These are phyloP conservation scores for Leccinum arenicola DNA, from an alignment of 768 basidiomycete genomes.

Conservation along the genomic window DNA sequence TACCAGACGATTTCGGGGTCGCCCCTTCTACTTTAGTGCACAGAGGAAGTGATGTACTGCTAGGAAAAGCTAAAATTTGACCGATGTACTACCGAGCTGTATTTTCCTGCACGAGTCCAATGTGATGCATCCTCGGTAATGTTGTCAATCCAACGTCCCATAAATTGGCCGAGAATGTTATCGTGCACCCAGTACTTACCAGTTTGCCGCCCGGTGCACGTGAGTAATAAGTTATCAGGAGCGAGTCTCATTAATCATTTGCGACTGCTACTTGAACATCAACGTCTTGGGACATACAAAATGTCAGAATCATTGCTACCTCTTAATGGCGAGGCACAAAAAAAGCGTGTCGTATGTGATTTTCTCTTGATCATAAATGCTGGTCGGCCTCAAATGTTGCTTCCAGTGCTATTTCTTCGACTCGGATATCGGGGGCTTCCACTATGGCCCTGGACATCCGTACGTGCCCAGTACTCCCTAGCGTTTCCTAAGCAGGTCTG, in stretches of 20 bases:
- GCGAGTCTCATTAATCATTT: neutral
- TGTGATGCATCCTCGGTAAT: neutral
- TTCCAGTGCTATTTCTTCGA: constrained; percentile 97
- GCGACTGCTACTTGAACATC: neutral
- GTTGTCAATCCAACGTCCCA: neutral
- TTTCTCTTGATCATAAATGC: neutral
- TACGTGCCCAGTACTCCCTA: constrained; percentile 35
- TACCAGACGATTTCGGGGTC: constrained; percentile 79
- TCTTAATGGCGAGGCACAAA: constrained; percentile 68
- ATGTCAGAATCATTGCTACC: constrained; percentile 51
- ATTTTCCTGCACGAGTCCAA: constrained; percentile 4
- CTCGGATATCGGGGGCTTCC: constrained; percentile 98
- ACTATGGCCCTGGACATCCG: constrained; percentile 98
- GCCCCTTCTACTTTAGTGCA: constrained; percentile 82
- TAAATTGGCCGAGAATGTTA: neutral
- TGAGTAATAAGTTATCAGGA: constrained; percentile 9
- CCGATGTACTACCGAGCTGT: constrained; percentile 11
- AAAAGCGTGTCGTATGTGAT: constrained; percentile 81
- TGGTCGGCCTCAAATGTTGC: constrained; percentile 5
- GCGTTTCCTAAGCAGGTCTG: neutral
- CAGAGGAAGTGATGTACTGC: constrained; percentile 61
- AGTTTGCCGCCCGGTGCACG: constrained; percentile 14
- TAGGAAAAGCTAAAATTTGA: constrained; percentile 66
- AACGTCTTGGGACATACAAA: neutral
- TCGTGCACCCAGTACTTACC: neutral